Evolutionary conservation across 1,284 basidiomycete species (phyloP).

Genomic region (Ustilago loliicola): DNA sequence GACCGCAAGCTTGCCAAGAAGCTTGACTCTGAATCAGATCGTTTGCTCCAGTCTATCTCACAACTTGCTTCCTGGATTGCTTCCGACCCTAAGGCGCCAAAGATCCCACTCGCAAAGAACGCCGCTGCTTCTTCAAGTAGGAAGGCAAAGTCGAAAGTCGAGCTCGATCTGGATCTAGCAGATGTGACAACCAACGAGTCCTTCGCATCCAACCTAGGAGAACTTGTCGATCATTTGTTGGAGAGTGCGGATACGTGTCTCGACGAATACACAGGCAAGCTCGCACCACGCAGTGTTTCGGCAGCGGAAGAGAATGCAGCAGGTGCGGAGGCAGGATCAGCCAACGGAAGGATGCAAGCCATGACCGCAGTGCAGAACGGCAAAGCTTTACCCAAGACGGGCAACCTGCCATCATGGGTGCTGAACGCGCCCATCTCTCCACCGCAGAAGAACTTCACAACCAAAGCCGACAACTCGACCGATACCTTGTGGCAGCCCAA

Average conservation of each 20-base stretch:
- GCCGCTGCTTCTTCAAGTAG: slow-evolving; percentile 1
- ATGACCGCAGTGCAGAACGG: slow-evolving; percentile 41
- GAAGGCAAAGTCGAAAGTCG: slow-evolving; percentile 21
- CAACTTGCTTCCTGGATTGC: slow-evolving; percentile 52
- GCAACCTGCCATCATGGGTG: slow-evolving; percentile 58
- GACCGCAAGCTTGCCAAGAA: slow-evolving; percentile 79
- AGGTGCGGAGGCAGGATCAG: background rate
- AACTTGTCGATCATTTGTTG: slow-evolving; percentile 84
- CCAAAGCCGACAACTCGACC: slow-evolving; percentile 62
- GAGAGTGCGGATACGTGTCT: slow-evolving; percentile 87
- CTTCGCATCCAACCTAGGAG: slow-evolving; percentile 82
- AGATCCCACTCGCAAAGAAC: slow-evolving; percentile 31
- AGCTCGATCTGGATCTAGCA: slow-evolving; percentile 19
- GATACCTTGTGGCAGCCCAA: slow-evolving; percentile 52
- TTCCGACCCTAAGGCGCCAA: slow-evolving; percentile 33
- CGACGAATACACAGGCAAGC: slow-evolving; percentile 82
- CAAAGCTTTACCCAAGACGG: slow-evolving; percentile 46
- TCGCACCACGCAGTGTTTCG: slow-evolving; percentile 74
- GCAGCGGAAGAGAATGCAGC: slow-evolving; percentile 9
- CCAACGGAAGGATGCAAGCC: slow-evolving; percentile 15
- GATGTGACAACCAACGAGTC: slow-evolving; percentile 75
- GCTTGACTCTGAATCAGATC: slow-evolving; percentile 77
- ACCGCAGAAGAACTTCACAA: slow-evolving; percentile 64
- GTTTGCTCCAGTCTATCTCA: slow-evolving; percentile 71
- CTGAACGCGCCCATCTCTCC: slow-evolving; percentile 64